Evolutionary conservation across 108 stramenopile species (phyloP).

Genomic region (Cyclotella kingstonii): DNA sequence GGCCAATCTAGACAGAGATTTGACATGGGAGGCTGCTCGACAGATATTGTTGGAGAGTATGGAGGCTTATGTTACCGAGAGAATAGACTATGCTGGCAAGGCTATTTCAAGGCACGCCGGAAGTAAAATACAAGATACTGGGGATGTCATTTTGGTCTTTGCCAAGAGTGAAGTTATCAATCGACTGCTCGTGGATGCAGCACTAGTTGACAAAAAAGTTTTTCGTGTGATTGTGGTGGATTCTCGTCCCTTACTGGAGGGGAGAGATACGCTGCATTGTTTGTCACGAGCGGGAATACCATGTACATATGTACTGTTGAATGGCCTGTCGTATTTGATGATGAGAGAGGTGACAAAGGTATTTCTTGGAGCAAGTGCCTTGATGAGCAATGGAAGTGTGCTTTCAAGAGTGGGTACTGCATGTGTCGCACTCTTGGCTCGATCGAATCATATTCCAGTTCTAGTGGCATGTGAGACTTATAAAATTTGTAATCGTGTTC

Average conservation of each 20-base stretch:
- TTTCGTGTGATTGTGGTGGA: slow-evolving; percentile 96
- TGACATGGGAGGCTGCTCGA: slow-evolving; percentile 75
- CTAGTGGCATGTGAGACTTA: slow-evolving; percentile 98
- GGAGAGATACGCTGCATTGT: slow-evolving; percentile 61
- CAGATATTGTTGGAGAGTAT: slow-evolving; percentile 74
- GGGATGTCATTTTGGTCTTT: slow-evolving; percentile 94
- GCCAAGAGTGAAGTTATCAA: slow-evolving; percentile 75
- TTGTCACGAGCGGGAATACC: slow-evolving; percentile 71
- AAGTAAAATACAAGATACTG: slow-evolving; percentile 78
- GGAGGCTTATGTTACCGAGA: slow-evolving; percentile 85
- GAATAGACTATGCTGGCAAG: slow-evolving; percentile 86
- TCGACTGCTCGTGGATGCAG: slow-evolving; percentile 50
- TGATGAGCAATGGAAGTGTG: slow-evolving; percentile 95
- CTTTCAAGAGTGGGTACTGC: slow-evolving; percentile 92
- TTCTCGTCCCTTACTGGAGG: slow-evolving; percentile 82
- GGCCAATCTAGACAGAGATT: slow-evolving; percentile 84
- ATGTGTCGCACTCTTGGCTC: slow-evolving; percentile 91
- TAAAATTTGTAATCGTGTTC: slow-evolving; percentile 97
- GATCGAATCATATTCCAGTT: slow-evolving; percentile 86
- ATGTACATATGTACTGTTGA: slow-evolving; percentile 88
- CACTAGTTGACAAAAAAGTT: slow-evolving; percentile 43
- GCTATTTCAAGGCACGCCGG: slow-evolving; percentile 84
- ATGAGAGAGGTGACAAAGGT: slow-evolving; percentile 94
- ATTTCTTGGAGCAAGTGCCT: slow-evolving; percentile 93
- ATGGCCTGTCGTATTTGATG: slow-evolving; percentile 93